These are phyloP conservation scores for Pyrenochaeta sp. DNA, from an alignment of 2,329 filamentous ascomycete genomes.

Conservation along the genomic window DNA sequence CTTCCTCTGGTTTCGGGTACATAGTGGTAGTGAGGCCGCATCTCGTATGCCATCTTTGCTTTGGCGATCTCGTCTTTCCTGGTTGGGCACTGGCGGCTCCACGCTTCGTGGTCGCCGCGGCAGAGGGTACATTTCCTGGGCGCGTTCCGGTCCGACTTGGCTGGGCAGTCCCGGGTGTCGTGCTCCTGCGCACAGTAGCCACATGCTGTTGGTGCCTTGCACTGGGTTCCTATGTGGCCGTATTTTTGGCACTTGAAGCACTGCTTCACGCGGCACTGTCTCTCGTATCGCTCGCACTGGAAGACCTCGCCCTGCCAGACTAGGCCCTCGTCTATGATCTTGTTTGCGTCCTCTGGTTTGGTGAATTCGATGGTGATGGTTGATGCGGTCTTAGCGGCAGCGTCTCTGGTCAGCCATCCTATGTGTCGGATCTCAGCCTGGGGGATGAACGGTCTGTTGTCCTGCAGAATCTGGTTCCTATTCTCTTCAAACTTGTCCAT, in stretches of 20 bases:
- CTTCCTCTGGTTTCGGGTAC: conserved; percentile 1
- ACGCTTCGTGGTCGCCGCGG: conserved; percentile 19
- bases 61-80: conserved; percentile 22
- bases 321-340: conserved; percentile 26
- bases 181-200: conserved; percentile 19
- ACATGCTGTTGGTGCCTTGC: conserved; percentile 25
- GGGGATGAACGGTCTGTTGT: too few species aligned
- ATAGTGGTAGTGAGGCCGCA: conserved; percentile 10
- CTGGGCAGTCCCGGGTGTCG: conserved; percentile 14
- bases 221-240: conserved; percentile 29
- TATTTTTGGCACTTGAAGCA: conserved; percentile 27
- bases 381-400: too few species aligned
- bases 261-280: conserved; percentile 15
- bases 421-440: too few species aligned
- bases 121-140: conserved; percentile 20
- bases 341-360: conserved; percentile 27
- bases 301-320: conserved; percentile 23
- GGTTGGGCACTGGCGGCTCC: conserved; percentile 18
- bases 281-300: conserved; percentile 21
- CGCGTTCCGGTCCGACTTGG: conserved; percentile 8
- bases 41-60: conserved; percentile 19
- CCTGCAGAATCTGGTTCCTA: too few species aligned
- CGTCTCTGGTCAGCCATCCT: too few species aligned
- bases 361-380: too few species aligned
- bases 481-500: too few species aligned